Conservation (phyloP, 2,329 filamentous ascomycete species). For the Fusarium cyanostomum region DNA sequence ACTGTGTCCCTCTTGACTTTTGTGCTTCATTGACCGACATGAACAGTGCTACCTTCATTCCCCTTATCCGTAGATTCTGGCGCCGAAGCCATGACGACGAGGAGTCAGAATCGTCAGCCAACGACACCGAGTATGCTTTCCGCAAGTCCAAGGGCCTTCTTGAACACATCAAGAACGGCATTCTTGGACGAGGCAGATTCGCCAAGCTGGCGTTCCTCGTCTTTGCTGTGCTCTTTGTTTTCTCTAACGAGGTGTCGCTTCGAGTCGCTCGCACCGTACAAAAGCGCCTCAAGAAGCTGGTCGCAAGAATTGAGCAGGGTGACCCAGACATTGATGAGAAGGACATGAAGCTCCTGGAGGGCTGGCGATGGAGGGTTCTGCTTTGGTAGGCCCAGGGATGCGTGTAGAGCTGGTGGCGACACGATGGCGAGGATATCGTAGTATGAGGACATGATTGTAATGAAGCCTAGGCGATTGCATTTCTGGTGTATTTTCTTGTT, state of each 20-base stretch:
- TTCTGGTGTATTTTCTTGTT: constrained; percentile 16
- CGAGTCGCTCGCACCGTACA: constrained; percentile 63
- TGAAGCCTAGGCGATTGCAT: constrained; percentile 39
- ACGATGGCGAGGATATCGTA: constrained; percentile 32
- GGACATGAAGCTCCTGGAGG: constrained; percentile 60
- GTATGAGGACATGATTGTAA: constrained; percentile 47
- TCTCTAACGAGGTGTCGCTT: constrained; percentile 66
- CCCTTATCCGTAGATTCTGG: constrained; percentile 62
- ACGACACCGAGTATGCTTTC: constrained; percentile 68
- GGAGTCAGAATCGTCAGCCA: constrained; percentile 51
- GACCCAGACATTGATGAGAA: constrained; percentile 56
- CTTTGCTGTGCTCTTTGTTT: constrained; percentile 66
- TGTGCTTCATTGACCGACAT: constrained; percentile 8
- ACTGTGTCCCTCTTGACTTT: neutral
- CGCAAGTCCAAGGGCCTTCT: constrained; percentile 60
- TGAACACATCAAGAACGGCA: constrained; percentile 57
- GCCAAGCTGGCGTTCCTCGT: constrained; percentile 64
- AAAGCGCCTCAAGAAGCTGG: constrained; percentile 60
- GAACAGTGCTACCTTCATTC: constrained; percentile 60
- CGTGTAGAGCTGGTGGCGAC: neutral
- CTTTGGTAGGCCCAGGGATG: constrained; percentile 50
- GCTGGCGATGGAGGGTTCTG: constrained; percentile 67
- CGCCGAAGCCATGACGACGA: constrained; percentile 54
- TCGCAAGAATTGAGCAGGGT: constrained; percentile 58
- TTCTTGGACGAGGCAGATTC: constrained; percentile 56